Percentiles rank a stretch among this genome's conserved stretches.
These are phyloP conservation scores for Ormosia emarginata DNA, from an alignment of 306 rosid species.

Conservation along the genomic window DNA sequence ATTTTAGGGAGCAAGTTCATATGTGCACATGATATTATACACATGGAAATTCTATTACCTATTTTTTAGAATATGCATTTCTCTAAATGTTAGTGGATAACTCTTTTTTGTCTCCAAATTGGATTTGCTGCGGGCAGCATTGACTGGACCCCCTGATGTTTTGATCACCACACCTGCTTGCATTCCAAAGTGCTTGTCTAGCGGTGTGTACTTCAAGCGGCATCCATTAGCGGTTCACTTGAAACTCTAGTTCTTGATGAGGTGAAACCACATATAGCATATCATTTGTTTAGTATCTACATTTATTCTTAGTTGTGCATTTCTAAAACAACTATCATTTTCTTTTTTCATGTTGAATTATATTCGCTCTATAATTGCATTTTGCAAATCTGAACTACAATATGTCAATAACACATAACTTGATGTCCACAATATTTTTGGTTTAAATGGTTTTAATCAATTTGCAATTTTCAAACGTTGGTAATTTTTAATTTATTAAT, in stretches of 20 bases:
- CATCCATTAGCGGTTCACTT: constrained; percentile 59
- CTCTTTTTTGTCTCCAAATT: neutral
- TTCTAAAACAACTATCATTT: neutral
- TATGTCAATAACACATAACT: neutral
- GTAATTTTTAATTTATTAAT: neutral
- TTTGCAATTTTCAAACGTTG: neutral
- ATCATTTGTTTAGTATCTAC: neutral
- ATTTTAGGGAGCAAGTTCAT: neutral
- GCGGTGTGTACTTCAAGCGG: constrained; percentile 48
- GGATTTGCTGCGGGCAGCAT: constrained; percentile 60
- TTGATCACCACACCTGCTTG: constrained; percentile 93
- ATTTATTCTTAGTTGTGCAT: neutral
- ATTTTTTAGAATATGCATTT: neutral
- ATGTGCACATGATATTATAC: neutral
- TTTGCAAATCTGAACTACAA: neutral
- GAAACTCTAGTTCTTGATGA: constrained; percentile 96
- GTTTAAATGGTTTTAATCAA: neutral
- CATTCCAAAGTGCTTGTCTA: constrained; percentile 73
- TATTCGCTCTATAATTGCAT: neutral
- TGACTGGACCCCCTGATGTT: constrained; percentile 77
- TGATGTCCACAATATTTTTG: neutral
- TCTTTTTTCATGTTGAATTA: neutral
- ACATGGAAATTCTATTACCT: neutral
- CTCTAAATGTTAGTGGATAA: neutral
- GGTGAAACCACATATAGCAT: constrained; percentile 38